Base-by-base conservation (phyloP, 805 yeast species). In the Vanderwaltozyma yarrowii region DNA sequence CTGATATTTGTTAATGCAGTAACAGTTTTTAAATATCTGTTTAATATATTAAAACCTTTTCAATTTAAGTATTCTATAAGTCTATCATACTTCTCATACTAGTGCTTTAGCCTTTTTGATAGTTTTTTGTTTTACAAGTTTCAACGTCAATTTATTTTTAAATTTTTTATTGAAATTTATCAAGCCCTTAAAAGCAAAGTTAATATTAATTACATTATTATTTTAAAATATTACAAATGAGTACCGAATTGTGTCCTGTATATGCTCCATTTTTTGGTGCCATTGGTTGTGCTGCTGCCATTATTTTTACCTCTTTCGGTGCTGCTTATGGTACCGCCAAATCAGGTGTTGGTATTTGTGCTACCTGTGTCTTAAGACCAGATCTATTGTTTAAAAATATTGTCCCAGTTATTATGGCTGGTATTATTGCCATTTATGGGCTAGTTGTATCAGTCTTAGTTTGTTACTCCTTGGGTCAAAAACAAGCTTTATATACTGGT, bases 251-350 rank as follows among this genome's bases (percentile, higher is more conserved):
- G 49, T 58, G 69, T 54, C 65, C 69, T 33, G 67, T 64, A 44
- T 60, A 62, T 50, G 69, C 75, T 64, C 98, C 99, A 63, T 92
- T 92, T 75, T 92, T 92, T 67, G 99, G 99, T 59, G 89, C 96
- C 52, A 85, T 92, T 61, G 99, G 99, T 63, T 94, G 98, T 76
- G 95, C 98, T 42, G 86, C 97, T 38, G 96, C 99, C 64, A 92
- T 92, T 61, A 86, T 94, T 60, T 92, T 92, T 78, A 88, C 98
- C 65, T 86, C 96, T 63, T 86, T 88, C 63, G 98, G 98, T 72
- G 97, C 98, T 58, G 85, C 96, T 41, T 88, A 88, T 68, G 98
- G 98, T 72, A 89, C 97, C 49, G 98, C 98, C 59, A 89, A 89
- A 69, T 83, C 96, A 18, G 98, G 98, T 72, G 95, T 92, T 49